Conservation (phyloP, 2,329 filamentous ascomycete genomes). For the Cladosporium sp. region DNA sequence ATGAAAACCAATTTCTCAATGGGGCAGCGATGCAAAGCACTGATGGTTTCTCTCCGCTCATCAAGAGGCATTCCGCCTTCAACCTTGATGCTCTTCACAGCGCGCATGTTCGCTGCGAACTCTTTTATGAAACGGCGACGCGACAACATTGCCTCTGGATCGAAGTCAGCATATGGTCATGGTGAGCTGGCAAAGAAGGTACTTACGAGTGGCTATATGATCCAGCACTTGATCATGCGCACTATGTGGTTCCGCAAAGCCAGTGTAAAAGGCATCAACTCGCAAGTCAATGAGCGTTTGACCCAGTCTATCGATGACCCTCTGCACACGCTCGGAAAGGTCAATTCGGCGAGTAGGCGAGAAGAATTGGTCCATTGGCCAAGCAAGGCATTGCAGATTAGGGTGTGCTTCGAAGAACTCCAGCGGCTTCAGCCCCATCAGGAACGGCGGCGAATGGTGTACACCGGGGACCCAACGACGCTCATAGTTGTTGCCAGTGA, state of each 20-base stretch:
- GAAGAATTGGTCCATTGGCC: slow-evolving; percentile 50
- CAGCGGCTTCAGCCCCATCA: slow-evolving; percentile 26
- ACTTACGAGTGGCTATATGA: background rate
- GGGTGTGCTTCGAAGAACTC: slow-evolving; percentile 47
- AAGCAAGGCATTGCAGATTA: slow-evolving; percentile 46
- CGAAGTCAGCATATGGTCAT: background rate
- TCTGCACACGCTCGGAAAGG: slow-evolving; percentile 23
- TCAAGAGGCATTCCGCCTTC: slow-evolving; percentile 50
- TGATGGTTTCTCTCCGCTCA: slow-evolving; percentile 47
- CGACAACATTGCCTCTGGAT: background rate
- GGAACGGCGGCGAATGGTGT: background rate
- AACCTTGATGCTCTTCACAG: slow-evolving; percentile 46
- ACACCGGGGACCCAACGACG: background rate
- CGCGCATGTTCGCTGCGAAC: slow-evolving; percentile 45
- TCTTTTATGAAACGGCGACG: slow-evolving; percentile 43
- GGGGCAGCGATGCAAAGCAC: slow-evolving; percentile 44
- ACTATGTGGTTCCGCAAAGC: slow-evolving; percentile 29
- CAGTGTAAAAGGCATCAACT: slow-evolving; percentile 39
- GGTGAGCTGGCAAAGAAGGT: background rate
- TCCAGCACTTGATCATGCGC: slow-evolving; percentile 8
- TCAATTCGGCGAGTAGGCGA: slow-evolving; percentile 16
- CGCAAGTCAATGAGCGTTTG: slow-evolving; percentile 44
- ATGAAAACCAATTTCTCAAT: slow-evolving; percentile 50
- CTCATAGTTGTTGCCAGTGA: background rate
- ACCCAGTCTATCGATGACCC: slow-evolving; percentile 42